Percentiles rank a stretch among this genome's conserved stretches.
Evolutionary conservation across 2,329 filamentous ascomycete genomes (phyloP).

Genomic region (Monosporascus sp.): DNA sequence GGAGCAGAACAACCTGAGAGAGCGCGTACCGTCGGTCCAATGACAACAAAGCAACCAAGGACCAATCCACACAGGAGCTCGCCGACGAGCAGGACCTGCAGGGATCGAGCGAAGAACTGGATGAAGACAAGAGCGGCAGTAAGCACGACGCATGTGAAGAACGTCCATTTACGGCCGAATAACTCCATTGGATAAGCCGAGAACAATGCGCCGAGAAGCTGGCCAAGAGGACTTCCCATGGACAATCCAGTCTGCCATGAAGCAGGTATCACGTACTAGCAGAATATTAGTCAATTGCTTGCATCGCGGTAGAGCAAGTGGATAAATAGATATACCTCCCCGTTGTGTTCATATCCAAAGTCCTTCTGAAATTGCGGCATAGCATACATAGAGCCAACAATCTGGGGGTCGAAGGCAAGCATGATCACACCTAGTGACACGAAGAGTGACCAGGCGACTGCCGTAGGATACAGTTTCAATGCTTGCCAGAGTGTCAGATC

Average conservation of each 20-base stretch:
- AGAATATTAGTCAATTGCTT: not conserved
- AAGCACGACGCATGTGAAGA: conserved; percentile 37
- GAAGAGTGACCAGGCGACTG: conserved; percentile 51
- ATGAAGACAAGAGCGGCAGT: conserved; percentile 54
- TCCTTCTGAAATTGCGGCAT: conserved; percentile 30
- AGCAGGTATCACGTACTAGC: conserved; percentile 26
- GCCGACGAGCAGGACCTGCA: conserved; percentile 51
- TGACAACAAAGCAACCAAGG: conserved; percentile 56
- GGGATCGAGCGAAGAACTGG: conserved; percentile 55
- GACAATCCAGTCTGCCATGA: conserved; percentile 42
- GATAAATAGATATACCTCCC: conserved; percentile 20
- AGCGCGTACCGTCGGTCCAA: conserved; percentile 38
- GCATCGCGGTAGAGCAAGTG: not conserved
- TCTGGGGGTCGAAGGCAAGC: conserved; percentile 59
- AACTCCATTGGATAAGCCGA: conserved; percentile 42
- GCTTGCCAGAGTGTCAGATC: conserved; percentile 35
- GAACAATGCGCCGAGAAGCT: conserved; percentile 49
- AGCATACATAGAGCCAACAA: conserved; percentile 55
- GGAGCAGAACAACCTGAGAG: too few species aligned
- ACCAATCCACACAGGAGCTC: conserved; percentile 58
- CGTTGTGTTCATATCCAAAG: conserved; percentile 25
- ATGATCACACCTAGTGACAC: conserved; percentile 57
- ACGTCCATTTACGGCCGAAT: conserved; percentile 40
- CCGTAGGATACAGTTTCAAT: conserved; percentile 37
- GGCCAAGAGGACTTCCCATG: conserved; percentile 52